Percentiles rank a stretch among this genome's conserved stretches.
These are phyloP conservation scores for Pichia sp. DNA, from an alignment of 1,139 yeast genomes.

Conservation along the genomic window DNA sequence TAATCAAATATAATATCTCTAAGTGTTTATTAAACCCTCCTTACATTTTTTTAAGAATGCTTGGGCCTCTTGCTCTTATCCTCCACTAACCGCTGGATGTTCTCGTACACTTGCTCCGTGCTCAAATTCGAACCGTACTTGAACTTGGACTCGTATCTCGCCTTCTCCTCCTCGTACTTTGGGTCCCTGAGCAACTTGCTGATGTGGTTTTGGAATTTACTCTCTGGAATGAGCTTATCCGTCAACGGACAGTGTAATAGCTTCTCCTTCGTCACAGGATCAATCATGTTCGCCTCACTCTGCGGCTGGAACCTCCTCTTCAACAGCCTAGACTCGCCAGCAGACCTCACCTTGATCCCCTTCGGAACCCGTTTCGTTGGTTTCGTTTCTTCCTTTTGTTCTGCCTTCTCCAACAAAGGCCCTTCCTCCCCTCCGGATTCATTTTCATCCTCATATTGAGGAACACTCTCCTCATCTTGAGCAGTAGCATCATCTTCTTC, in stretches of 20 bases:
- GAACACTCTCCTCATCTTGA: conserved; percentile 14
- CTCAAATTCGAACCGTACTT: conserved; percentile 51
- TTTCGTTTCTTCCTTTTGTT: not conserved
- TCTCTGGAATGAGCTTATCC: conserved; percentile 63
- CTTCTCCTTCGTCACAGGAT: conserved; percentile 32
- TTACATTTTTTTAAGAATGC: not conserved
- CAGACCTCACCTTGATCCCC: conserved; percentile 63
- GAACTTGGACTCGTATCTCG: conserved; percentile 57
- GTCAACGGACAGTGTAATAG: conserved; percentile 70
- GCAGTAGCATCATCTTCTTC: conserved; percentile 10
- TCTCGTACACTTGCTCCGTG: conserved; percentile 67
- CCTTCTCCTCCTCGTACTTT: conserved; percentile 64
- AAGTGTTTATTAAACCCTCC: not conserved
- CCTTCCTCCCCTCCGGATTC: not conserved
- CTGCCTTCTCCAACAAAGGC: not conserved
- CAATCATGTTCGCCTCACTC: conserved; percentile 7
- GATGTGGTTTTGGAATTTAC: conserved; percentile 69
- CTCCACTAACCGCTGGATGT: conserved; percentile 57
- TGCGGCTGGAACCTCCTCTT: conserved; percentile 18
- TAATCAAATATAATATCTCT: not conserved
- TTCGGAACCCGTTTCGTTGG: conserved; percentile 32
- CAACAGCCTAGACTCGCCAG: conserved; percentile 60
- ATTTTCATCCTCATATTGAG: conserved; percentile 9
- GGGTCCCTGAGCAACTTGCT: conserved; percentile 75
- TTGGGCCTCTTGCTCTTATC: conserved; percentile 17